These are phyloP conservation scores for Sphaerobolus stellatus DNA, from an alignment of 1,284 basidiomycete species.

Conservation along the genomic window DNA sequence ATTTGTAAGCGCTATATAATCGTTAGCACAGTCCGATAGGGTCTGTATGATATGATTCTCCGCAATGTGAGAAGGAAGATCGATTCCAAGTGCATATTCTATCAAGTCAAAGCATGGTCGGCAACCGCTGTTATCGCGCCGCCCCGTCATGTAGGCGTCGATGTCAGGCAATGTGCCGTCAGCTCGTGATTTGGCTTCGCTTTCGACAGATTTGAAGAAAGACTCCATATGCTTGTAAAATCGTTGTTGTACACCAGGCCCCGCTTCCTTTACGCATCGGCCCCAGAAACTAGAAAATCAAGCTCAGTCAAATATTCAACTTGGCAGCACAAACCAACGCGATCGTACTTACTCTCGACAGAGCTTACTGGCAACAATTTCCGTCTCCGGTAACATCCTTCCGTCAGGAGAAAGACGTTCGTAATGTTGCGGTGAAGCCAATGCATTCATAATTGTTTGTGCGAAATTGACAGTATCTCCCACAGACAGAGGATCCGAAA, in stretches of 20 bases:
- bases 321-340: neutral
- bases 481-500: no score
- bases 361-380: slow-evolving; percentile 4
- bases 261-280: neutral
- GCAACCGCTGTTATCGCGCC: slow-evolving; percentile 37
- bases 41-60: slow-evolving; percentile 37
- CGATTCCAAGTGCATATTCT: slow-evolving; percentile 40
- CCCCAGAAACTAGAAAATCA: neutral
- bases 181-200: neutral
- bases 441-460: slow-evolving; percentile 24
- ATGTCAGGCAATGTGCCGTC: slow-evolving; percentile 30
- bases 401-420: slow-evolving; percentile 21
- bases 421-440: slow-evolving; percentile 22
- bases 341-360: neutral
- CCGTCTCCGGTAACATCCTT: slow-evolving; percentile 10
- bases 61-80: slow-evolving; percentile 39
- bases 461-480: slow-evolving; percentile 12
- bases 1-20: slow-evolving; percentile 3
- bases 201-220: neutral
- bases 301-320: no score
- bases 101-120: slow-evolving; percentile 41
- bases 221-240: neutral
- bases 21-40: slow-evolving; percentile 27
- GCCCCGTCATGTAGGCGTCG: slow-evolving; percentile 37
- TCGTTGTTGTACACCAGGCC: neutral